A percentile compares a stretch with the other conserved stretches of the same genome.
Evolutionary conservation across 129 eudicot species (phyloP).

Genomic region (Saussurea involucrata): DNA sequence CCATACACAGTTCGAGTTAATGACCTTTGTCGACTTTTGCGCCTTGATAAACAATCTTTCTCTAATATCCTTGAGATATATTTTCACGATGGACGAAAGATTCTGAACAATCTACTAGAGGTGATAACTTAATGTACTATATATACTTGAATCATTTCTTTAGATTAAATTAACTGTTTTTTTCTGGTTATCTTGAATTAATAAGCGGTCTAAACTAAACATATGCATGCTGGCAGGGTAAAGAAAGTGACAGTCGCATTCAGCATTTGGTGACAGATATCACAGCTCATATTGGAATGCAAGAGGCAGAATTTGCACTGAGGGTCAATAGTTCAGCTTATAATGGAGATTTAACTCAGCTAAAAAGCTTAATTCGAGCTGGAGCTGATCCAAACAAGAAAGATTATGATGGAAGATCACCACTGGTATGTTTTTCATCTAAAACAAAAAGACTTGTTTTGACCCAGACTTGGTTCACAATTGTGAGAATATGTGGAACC

Average conservation of each 20-base stretch:
- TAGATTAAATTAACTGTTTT: background rate
- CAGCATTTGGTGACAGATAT: constrained; percentile 81
- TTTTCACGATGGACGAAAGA: constrained; percentile 80
- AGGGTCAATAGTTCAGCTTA: constrained; percentile 84
- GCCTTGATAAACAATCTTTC: constrained; percentile 82
- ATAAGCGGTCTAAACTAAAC: constrained; percentile 12
- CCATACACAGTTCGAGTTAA: constrained; percentile 79
- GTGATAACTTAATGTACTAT: constrained; percentile 28
- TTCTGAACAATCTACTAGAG: constrained; percentile 76
- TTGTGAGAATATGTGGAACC: background rate
- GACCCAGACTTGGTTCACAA: background rate
- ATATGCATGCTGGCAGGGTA: constrained; percentile 52
- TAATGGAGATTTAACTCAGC: constrained; percentile 74
- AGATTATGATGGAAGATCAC: constrained; percentile 93
- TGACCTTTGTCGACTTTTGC: constrained; percentile 76
- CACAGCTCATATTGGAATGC: constrained; percentile 65
- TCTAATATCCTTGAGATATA: constrained; percentile 77
- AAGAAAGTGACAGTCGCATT: constrained; percentile 52
- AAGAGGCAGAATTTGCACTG: constrained; percentile 88
- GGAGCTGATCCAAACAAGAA: constrained; percentile 93
- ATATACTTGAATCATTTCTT: background rate
- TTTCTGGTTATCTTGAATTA: background rate
- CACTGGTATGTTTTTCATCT: constrained; percentile 52
- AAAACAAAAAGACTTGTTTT: background rate
- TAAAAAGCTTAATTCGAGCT: constrained; percentile 72